Conservation (phyloP, 768 basidiomycete genomes). For the Podaxis sp. region DNA sequence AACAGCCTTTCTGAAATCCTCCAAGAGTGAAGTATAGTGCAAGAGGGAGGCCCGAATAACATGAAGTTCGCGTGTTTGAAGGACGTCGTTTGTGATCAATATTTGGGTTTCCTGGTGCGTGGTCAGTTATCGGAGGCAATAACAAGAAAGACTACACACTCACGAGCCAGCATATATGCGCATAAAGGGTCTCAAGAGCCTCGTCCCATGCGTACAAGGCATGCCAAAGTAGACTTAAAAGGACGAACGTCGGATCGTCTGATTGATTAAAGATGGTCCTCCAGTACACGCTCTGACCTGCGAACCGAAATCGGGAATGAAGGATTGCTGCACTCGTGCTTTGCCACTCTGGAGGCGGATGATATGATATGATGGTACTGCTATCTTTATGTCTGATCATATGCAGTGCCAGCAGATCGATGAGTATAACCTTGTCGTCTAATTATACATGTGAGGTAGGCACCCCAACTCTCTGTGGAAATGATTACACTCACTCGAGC, state of each 20-base stretch:
- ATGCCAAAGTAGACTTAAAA: constrained; percentile 58
- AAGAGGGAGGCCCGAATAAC: constrained; percentile 54
- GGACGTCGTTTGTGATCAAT: constrained; percentile 35
- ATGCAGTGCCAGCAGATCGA: constrained; percentile 45
- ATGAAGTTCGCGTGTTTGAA: constrained; percentile 50
- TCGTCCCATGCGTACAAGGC: constrained; percentile 65
- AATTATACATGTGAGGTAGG: background rate
- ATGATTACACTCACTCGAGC: constrained; percentile 20
- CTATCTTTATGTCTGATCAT: constrained; percentile 36
- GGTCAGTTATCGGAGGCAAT: background rate
- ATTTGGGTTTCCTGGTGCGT: constrained; percentile 39
- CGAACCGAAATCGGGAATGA: constrained; percentile 30
- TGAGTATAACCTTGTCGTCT: constrained; percentile 34
- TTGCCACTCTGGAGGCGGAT: constrained; percentile 32
- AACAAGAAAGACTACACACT: constrained; percentile 17
- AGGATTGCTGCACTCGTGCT: constrained; percentile 38
- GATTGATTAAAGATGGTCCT: constrained; percentile 39
- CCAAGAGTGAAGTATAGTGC: constrained; percentile 51
- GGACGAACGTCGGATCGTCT: constrained; percentile 54
- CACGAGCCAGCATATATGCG: constrained; percentile 50
- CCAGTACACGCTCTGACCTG: constrained; percentile 49
- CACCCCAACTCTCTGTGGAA: background rate
- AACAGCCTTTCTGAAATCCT: constrained; percentile 50
- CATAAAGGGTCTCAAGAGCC: constrained; percentile 51
- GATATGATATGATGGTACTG: constrained; percentile 49